Percentiles rank a stretch among this genome's conserved stretches.
phyloP scores from a whole-genome alignment of 2,329 filamentous ascomycete species.

The Talaromyces marneffei region DNA sequence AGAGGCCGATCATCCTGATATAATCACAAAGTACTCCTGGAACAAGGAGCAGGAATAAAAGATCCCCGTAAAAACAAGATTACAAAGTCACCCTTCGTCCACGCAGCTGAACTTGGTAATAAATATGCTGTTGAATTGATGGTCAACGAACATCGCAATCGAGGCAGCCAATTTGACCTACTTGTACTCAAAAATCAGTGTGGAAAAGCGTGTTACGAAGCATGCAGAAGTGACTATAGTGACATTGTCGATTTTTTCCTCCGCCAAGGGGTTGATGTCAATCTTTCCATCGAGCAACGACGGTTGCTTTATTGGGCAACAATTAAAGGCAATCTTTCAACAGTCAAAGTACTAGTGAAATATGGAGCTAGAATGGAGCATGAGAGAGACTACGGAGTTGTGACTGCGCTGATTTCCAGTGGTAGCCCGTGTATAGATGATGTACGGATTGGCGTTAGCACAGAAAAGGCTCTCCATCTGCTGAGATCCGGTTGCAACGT shows the following conservation, averaged over 20 bases:
- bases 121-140: slow-evolving; percentile 1
- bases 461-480: not conserved
- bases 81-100: not conserved
- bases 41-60: slow-evolving; percentile 2
- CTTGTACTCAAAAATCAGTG: not conserved
- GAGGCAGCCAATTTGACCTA: not conserved
- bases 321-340: not conserved
- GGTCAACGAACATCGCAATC: slow-evolving; percentile 4
- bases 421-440: not conserved
- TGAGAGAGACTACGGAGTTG: slow-evolving; percentile 4
- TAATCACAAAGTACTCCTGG: slow-evolving; percentile 2
- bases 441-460: not conserved
- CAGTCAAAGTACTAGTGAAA: slow-evolving; percentile 1
- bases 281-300: not conserved
- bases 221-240: not conserved
- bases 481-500: slow-evolving; percentile 8
- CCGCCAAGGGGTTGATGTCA: not conserved
- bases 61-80: not conserved
- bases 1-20: not conserved
- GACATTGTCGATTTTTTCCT: slow-evolving; percentile 1
- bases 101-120: not conserved
- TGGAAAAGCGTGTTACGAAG: not conserved
- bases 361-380: slow-evolving; percentile 7
- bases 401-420: not conserved
- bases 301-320: not conserved